Evolutionary conservation across 495 filamentous ascomycete genomes (phyloP).

Genomic region (Astrothelium macrocarpum): DNA sequence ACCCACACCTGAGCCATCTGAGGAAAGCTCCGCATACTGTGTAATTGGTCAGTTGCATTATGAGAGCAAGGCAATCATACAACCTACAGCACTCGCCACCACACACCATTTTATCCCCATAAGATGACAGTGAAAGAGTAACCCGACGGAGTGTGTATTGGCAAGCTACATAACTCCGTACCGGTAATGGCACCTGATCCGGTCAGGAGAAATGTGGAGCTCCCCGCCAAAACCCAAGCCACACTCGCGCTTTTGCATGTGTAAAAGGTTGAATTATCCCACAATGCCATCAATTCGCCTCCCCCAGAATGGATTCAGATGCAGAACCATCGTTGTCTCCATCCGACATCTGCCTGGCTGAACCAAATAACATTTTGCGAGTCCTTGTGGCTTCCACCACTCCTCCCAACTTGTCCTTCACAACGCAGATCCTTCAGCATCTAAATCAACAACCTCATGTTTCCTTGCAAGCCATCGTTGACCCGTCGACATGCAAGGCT

Average conservation of each 20-base stretch:
- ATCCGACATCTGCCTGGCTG: not conserved
- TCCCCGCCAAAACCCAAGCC: not conserved
- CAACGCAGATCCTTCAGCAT: not conserved
- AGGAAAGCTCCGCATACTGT: too few relatives aligned
- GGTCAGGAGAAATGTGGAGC: not conserved
- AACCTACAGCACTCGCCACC: too few relatives aligned
- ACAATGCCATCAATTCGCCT: too few relatives aligned
- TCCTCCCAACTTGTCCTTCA: constrained; percentile 4
- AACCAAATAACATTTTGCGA: not conserved
- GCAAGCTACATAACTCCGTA: too few relatives aligned
- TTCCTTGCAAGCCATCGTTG: not conserved
- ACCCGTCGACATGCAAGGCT: not conserved
- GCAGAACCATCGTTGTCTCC: not conserved
- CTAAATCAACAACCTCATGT: not conserved
- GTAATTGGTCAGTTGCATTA: too few relatives aligned
- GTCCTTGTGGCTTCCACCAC: constrained; percentile 1
- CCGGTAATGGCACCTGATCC: too few relatives aligned
- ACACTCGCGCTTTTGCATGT: not conserved
- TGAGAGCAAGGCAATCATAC: too few relatives aligned
- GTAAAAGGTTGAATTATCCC: too few relatives aligned
- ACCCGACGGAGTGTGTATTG: too few relatives aligned
- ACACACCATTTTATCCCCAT: too few relatives aligned
- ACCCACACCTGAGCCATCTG: not conserved
- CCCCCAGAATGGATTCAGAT: not conserved
- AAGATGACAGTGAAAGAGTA: too few relatives aligned